Percentiles rank a stretch among this genome's conserved stretches.
phyloP scores from a whole-genome alignment of 2,329 filamentous ascomycete genomes.

The Aspergillus candidus region DNA sequence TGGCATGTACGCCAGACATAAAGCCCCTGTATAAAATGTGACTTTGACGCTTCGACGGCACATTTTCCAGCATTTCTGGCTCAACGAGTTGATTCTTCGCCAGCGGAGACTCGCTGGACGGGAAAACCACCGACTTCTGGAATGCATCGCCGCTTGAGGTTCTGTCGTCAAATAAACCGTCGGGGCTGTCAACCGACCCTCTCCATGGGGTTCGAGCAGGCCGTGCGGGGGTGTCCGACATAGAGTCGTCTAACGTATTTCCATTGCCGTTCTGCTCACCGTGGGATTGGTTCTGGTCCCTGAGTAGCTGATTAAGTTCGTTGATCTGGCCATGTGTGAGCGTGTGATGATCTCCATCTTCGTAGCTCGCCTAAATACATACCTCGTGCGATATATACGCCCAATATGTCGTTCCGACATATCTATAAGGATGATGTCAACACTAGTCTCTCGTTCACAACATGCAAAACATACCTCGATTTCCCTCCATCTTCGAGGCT shows the following conservation, averaged over 20 bases:
- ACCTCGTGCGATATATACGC: conserved; percentile 42
- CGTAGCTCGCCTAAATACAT: conserved; percentile 1
- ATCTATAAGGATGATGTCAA: conserved; percentile 23
- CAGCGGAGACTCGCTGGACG: conserved; percentile 31
- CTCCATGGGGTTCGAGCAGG: conserved; percentile 17
- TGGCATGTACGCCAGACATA: conserved; percentile 42
- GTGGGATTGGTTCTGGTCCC: conserved; percentile 36
- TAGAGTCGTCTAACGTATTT: conserved; percentile 17
- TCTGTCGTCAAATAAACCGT: conserved; percentile 3
- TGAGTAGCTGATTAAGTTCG: conserved; percentile 39
- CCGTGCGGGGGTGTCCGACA: conserved; percentile 12
- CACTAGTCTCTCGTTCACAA: conserved; percentile 5
- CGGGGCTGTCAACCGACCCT: conserved; percentile 13
- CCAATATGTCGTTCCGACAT: conserved; percentile 43
- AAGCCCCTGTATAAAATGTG: conserved; percentile 44
- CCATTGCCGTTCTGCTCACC: conserved; percentile 18
- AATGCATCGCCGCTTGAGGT: conserved; percentile 25
- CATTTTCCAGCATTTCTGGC: conserved; percentile 36
- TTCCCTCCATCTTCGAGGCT: conserved; percentile 40
- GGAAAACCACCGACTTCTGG: conserved; percentile 33
- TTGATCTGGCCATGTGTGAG: conserved; percentile 29
- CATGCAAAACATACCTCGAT: conserved; percentile 33
- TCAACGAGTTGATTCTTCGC: conserved; percentile 29
- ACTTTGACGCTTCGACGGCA: conserved; percentile 41
- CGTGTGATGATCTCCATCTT: background rate